Conservation (phyloP, 805 yeast genomes). For the Metschnikowia similis region DNA sequence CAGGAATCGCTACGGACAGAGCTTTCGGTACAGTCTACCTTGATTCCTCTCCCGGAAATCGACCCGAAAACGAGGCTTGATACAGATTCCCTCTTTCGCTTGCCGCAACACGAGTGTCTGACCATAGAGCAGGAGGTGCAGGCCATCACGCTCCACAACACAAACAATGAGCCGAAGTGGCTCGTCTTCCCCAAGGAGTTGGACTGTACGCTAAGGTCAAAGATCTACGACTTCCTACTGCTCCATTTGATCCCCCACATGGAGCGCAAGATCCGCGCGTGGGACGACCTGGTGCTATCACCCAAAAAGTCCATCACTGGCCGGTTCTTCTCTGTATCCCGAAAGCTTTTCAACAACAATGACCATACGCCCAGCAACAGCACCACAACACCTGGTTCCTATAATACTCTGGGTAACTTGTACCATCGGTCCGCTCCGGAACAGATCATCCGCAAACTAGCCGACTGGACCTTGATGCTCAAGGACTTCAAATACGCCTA, state of each 20-base stretch:
- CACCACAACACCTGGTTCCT: slow-evolving; percentile 32
- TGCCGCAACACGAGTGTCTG: slow-evolving; percentile 28
- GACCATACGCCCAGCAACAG: slow-evolving; percentile 25
- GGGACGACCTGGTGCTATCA: slow-evolving; percentile 80
- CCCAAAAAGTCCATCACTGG: slow-evolving; percentile 77
- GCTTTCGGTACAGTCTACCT: slow-evolving; percentile 27
- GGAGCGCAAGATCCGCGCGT: slow-evolving; percentile 72
- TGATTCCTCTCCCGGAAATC: slow-evolving; percentile 30
- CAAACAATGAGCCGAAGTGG: slow-evolving; percentile 9
- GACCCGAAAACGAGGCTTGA: slow-evolving; percentile 41
- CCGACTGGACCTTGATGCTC: slow-evolving; percentile 91
- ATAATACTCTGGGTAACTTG: slow-evolving; percentile 49
- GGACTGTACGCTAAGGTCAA: slow-evolving; percentile 36
- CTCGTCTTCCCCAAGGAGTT: slow-evolving; percentile 31
- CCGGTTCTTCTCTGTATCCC: slow-evolving; percentile 63
- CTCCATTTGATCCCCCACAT: slow-evolving; percentile 70
- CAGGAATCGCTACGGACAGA: slow-evolving; percentile 24
- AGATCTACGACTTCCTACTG: slow-evolving; percentile 45
- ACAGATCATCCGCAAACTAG: slow-evolving; percentile 72
- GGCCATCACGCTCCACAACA: slow-evolving; percentile 27
- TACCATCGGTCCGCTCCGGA: slow-evolving; percentile 65
- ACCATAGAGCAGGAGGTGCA: slow-evolving; percentile 50
- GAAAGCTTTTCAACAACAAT: slow-evolving; percentile 48
- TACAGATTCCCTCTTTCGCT: neutral
- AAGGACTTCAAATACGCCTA: slow-evolving; percentile 84